Evolutionary conservation across 1,139 yeast species (phyloP), one percentile per base, ranked within the genome.

Genomic region (Geotrichum carabidarum): DNA sequence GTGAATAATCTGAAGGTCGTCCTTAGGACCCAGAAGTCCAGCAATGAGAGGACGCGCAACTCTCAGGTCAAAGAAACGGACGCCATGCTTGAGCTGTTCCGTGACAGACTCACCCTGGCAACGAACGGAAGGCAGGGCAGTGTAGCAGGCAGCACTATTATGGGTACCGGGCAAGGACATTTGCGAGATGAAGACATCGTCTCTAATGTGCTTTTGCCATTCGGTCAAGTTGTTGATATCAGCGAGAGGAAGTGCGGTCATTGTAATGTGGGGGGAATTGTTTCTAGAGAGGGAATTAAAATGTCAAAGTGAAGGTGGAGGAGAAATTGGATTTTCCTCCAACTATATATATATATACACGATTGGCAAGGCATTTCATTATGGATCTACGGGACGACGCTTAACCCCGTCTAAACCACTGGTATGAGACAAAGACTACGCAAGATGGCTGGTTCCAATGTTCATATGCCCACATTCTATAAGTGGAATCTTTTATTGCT

Each of bases 121-220:
- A 66, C 82, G 85, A 34, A 86, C 93, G 0, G 89, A 82, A 18
- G 93, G 93, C 51, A 85, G 74, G 0, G 93, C 85, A 12, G 79
- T 72, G 68, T 83, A 83, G 64, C 80, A 80, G 9, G 94, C 93
- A 12, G 86, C 89, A 17, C 51, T 44, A 65, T 86, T 86, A 72
- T 86, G 95, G 15, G 94, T 85, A 14, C 94, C 95, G 6, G 94
- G 90, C 56, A 86, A 75, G 0, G 91, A 75, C 57, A 86, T 74
- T 59, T 77, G 72, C 6, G 84, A 74, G 50, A 86, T 59, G 40
- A 66, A 65, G 41, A 77, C 73, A 68, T 81, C 74, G 67, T 83
- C 87, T 56, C 74, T 71, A 57, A 84, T 66, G n/a, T 77, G 75
- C 46, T 70, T 68, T 73, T 82, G 71, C 94, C 94, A 86, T 50